These are phyloP conservation scores for Tulasnella sp. DNA, from an alignment of 768 basidiomycete genomes.

Conservation along the genomic window DNA sequence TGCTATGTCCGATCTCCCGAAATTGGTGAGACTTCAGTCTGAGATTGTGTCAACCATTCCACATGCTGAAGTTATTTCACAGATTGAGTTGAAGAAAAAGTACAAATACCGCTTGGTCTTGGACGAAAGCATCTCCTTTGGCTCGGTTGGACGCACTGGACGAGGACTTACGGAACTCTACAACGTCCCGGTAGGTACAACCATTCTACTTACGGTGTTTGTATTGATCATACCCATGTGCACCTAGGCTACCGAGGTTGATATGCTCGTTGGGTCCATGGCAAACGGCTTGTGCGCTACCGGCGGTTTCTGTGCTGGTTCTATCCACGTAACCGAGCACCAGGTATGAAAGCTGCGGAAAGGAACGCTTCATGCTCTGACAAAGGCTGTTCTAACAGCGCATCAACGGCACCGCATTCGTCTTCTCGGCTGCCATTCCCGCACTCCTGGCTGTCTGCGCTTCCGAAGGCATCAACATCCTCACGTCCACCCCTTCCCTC, in stretches of 20 bases:
- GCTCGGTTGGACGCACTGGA: constrained; percentile 83
- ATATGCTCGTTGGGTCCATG: constrained; percentile 86
- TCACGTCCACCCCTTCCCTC: constrained; percentile 64
- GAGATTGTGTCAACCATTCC: not conserved
- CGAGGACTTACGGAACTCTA: constrained; percentile 94
- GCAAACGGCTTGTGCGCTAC: constrained; percentile 70
- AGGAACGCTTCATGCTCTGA: not conserved
- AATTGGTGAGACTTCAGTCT: constrained; percentile 49
- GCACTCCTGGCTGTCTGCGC: constrained; percentile 78
- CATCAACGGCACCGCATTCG: constrained; percentile 90
- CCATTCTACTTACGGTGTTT: no score
- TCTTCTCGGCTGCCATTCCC: constrained; percentile 94
- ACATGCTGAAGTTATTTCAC: not conserved
- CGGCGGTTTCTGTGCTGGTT: constrained; percentile 95
- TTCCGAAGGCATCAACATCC: constrained; percentile 72
- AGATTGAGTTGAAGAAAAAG: constrained; percentile 92
- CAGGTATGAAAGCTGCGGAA: constrained; percentile 39
- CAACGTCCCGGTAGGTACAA: constrained; percentile 66
- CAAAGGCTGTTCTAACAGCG: constrained; percentile 38
- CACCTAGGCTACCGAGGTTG: constrained; percentile 70
- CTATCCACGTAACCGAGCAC: constrained; percentile 69
- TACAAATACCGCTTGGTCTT: constrained; percentile 93
- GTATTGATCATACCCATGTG: not conserved
- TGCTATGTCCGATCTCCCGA: constrained; percentile 82
- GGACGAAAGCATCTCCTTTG: constrained; percentile 91